phyloP scores from a whole-genome alignment of 495 filamentous ascomycete species.

The Bacidia rubella region DNA sequence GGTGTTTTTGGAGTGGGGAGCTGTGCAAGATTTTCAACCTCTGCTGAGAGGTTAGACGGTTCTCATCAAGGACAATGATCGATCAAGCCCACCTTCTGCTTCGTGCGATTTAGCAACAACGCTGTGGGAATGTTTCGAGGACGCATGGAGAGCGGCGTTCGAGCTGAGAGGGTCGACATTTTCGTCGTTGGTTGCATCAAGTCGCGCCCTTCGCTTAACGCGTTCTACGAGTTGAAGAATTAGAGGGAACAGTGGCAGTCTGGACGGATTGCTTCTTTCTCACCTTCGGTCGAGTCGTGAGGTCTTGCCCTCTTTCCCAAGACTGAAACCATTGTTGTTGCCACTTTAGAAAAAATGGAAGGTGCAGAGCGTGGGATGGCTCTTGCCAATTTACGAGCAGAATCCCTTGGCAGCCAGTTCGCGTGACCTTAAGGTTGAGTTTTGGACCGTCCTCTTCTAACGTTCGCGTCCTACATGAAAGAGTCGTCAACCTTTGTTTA shows the following conservation, averaged over 20 bases:
- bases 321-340: slow-evolving; percentile 44
- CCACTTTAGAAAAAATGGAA: slow-evolving; percentile 9
- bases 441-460: too few relatives aligned
- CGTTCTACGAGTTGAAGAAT: slow-evolving; percentile 28
- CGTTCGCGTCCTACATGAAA: too few relatives aligned
- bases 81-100: neutral
- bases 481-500: too few relatives aligned
- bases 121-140: neutral
- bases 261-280: slow-evolving; percentile 18
- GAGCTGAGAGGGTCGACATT: slow-evolving; percentile 21
- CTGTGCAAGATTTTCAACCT: slow-evolving; percentile 8
- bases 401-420: too few relatives aligned
- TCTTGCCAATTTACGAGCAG: too few relatives aligned
- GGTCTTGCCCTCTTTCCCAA: slow-evolving; percentile 62
- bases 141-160: neutral
- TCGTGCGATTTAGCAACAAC: neutral
- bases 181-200: slow-evolving; percentile 35
- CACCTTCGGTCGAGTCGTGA: slow-evolving; percentile 42
- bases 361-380: neutral
- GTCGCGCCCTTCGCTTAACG: slow-evolving; percentile 49
- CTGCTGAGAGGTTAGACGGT: neutral
- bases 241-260: slow-evolving; percentile 17
- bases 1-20: slow-evolving; percentile 45
- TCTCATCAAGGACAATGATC: neutral
- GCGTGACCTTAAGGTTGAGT: too few relatives aligned